Evolutionary conservation across 768 basidiomycete species (phyloP).

Genomic region (Lentinula sp.): DNA sequence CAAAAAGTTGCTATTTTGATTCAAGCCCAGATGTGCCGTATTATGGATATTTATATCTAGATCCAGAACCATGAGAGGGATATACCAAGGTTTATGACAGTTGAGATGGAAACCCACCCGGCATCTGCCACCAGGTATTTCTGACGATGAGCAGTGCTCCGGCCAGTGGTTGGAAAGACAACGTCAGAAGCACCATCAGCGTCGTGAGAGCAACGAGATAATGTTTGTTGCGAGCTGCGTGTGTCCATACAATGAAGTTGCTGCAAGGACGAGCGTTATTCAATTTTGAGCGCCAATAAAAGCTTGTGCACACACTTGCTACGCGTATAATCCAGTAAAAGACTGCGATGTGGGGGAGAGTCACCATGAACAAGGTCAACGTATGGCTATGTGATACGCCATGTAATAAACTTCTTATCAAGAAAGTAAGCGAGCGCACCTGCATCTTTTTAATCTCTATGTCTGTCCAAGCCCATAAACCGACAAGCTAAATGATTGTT

Average conservation of each 20-base stretch:
- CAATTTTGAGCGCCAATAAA: neutral
- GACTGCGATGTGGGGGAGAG: constrained; percentile 43
- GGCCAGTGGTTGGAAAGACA: constrained; percentile 47
- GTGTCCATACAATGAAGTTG: constrained; percentile 42
- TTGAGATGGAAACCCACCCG: constrained; percentile 24
- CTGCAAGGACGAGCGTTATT: constrained; percentile 15
- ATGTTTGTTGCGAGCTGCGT: constrained; percentile 39
- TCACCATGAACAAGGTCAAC: constrained; percentile 52
- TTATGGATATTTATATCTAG: constrained; percentile 32
- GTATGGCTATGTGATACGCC: constrained; percentile 35
- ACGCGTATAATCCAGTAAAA: constrained; percentile 50
- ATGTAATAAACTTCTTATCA: neutral
- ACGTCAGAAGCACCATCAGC: constrained; percentile 39
- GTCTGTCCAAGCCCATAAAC: constrained; percentile 52
- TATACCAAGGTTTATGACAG: neutral
- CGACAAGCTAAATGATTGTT: constrained; percentile 27
- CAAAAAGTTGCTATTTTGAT: constrained; percentile 36
- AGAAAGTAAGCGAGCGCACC: constrained; percentile 18
- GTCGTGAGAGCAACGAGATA: constrained; percentile 45
- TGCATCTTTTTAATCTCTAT: constrained; percentile 54
- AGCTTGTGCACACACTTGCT: constrained; percentile 29
- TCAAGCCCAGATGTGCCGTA: constrained; percentile 32
- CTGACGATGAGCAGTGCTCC: constrained; percentile 43
- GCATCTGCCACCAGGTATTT: constrained; percentile 34
- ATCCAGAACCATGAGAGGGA: neutral